phyloP scores from a whole-genome alignment of 768 basidiomycete genomes.

The Lentinula aciculospora region DNA sequence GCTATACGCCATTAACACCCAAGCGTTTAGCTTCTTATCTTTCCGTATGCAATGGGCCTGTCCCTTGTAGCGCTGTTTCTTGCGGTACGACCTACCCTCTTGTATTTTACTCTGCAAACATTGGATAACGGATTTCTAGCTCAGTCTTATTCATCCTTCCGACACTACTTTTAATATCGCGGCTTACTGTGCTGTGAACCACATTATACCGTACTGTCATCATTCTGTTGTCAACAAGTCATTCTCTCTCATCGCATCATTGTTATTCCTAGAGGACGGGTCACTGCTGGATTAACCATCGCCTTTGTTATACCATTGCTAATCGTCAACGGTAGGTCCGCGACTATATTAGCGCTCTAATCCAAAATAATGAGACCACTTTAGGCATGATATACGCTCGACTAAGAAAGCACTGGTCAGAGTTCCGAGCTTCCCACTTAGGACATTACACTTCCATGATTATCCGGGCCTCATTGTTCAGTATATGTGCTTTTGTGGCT shows the following conservation, averaged over 20 bases:
- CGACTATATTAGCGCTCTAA: neutral
- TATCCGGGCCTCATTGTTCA: neutral
- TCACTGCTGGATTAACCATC: neutral
- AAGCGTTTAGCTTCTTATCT: neutral
- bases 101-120: neutral
- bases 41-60: neutral
- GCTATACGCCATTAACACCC: neutral
- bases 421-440: neutral
- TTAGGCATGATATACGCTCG: neutral
- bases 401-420: constrained; percentile 1
- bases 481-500: neutral
- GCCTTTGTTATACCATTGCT: neutral
- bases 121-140: neutral
- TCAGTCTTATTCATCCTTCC: neutral
- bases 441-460: neutral
- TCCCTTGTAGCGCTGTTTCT: neutral
- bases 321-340: neutral
- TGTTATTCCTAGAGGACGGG: neutral
- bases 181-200: neutral
- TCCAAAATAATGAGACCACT: neutral
- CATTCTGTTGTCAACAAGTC: neutral
- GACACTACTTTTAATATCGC: neutral
- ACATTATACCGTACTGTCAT: neutral
- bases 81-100: neutral
- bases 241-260: neutral